Evolutionary conservation across 2,329 filamentous ascomycete genomes (phyloP), one percentile per base, ranked within the genome.

Genomic region (Emericellopsis cladophorae): DNA sequence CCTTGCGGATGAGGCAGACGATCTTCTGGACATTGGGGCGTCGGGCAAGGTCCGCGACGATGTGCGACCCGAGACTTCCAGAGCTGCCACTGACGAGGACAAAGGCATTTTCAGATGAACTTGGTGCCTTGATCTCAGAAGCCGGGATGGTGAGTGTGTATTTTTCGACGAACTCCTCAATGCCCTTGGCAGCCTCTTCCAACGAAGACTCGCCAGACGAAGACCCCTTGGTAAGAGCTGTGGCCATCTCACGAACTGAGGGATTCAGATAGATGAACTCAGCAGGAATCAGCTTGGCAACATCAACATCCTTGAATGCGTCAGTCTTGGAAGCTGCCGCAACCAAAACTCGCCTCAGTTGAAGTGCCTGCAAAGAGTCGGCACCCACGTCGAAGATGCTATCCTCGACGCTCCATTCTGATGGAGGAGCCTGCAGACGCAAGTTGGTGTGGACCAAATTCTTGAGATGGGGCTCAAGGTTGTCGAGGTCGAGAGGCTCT

Each of bases 401-500:
- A 37, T 37, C 35, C 8, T 37, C 35, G n/a, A 35, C 32, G 8
- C 9, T 21, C 32, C 32, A 26, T n/a, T 37, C 18, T 9, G 16
- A 37, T 8, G 36, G n/a, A 21, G 36, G 36, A 24, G n/a, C 36
- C 36, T 37, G 18, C 5, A 22, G 15, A 24, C 21, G 22, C 16
- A 37, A n/a, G 8, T 26, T 8, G 16, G 16, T 9, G n/a, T 35
- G 32, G 9, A 49, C 44, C 7, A 48, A 35, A 3, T 21, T 15
- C 26, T 44, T 46, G 8, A 48, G 16, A 3, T 46, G 29, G 1
- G 39, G 9, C 26, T 48, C 47, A 3, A 48, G 36, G 18, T 40
- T 44, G 3, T 41, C 40, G 35, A 46, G 29, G 34, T 46, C 34
- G 8, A 49, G 18, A 26, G 47, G 40, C 26, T 47, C 40, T 18